Base-by-base conservation (phyloP, 768 basidiomycete genomes). In the Hericium alpestre region DNA sequence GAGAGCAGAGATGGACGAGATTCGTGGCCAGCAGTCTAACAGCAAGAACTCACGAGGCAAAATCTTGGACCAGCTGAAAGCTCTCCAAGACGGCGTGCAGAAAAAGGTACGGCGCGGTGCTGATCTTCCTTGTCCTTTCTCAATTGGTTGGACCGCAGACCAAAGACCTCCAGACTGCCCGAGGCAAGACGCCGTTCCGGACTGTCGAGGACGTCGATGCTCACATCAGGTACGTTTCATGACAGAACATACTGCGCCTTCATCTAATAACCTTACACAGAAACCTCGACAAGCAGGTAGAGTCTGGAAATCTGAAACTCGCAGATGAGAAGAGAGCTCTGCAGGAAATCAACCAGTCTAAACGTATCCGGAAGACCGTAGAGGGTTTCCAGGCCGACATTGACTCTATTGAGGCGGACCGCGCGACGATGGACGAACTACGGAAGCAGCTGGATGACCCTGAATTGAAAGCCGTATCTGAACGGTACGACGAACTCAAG, bases 301-400 rank as follows among this genome's bases (percentile, higher is more conserved):
- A 98, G 67, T 90, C 90, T 4, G 95, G 95, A 23, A 82, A 65
- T 58, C 78, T 99, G 79, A 96, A 91, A 68, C 78, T 98, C 58
- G 93, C 85, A 25, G 94, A 96, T 56, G 96, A 99, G 72, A 97
- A 96, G 73, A 86, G 92, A 53, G 90, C 93, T 4, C 78, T 99
- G n/a, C 79, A 82, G 62, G 95, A 98, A 64, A 95, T 99, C 59
- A 81, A 78, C 59, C 77, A 79, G 47, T 73, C 77, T 60, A 90
- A 81, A 66, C 86, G 91, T 46, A 77, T 72, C 58, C 84, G 91
- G 53, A 84, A 79, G 67, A 72, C 74, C 12, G 83, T 98, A 57
- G 93, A 98, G 70, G 69, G 78, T 54, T 93, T 94, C 76, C 82
- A 90, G 62, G 73, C 80, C 0, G 79, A 88, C 48, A 87, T 96